Evolutionary conservation across 1,284 basidiomycete species (phyloP).

Genomic region (Kwoniella shivajii): DNA sequence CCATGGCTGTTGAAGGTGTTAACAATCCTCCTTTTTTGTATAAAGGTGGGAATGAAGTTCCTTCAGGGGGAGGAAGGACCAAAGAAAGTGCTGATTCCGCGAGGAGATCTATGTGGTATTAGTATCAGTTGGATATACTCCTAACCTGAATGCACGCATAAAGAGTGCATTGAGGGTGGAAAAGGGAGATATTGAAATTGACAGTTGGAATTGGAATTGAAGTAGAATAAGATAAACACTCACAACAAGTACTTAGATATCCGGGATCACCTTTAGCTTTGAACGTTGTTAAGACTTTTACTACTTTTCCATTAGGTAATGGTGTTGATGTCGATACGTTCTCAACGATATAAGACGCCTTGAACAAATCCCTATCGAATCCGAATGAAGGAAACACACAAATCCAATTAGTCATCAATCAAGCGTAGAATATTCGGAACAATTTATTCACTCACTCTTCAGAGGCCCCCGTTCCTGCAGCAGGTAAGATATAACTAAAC

Average conservation of each 20-base stretch:
- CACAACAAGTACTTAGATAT: slow-evolving; percentile 69
- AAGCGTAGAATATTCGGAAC: background rate
- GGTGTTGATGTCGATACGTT: slow-evolving; percentile 62
- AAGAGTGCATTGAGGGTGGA: background rate
- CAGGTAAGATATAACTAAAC: slow-evolving; percentile 58
- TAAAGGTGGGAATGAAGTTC: slow-evolving; percentile 60
- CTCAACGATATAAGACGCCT: slow-evolving; percentile 62
- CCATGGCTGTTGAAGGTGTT: slow-evolving; percentile 75
- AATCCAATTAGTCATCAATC: too few relatives aligned
- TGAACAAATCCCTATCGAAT: slow-evolving; percentile 60
- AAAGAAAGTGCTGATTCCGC: slow-evolving; percentile 73
- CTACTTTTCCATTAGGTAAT: slow-evolving; percentile 17
- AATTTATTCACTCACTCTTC: slow-evolving; percentile 61
- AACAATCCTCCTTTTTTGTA: slow-evolving; percentile 71
- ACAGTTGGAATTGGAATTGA: background rate
- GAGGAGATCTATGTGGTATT: slow-evolving; percentile 70
- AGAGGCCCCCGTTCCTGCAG: slow-evolving; percentile 66
- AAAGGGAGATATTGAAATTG: background rate
- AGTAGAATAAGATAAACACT: slow-evolving; percentile 14
- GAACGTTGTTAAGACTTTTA: slow-evolving; percentile 64
- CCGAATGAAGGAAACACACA: background rate
- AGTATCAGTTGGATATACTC: too few relatives aligned
- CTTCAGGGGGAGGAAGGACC: slow-evolving; percentile 57
- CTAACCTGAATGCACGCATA: background rate
- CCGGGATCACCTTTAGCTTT: slow-evolving; percentile 77